phyloP scores from a whole-genome alignment of 164 flowering plant genomes.

The Malania oleifera region DNA sequence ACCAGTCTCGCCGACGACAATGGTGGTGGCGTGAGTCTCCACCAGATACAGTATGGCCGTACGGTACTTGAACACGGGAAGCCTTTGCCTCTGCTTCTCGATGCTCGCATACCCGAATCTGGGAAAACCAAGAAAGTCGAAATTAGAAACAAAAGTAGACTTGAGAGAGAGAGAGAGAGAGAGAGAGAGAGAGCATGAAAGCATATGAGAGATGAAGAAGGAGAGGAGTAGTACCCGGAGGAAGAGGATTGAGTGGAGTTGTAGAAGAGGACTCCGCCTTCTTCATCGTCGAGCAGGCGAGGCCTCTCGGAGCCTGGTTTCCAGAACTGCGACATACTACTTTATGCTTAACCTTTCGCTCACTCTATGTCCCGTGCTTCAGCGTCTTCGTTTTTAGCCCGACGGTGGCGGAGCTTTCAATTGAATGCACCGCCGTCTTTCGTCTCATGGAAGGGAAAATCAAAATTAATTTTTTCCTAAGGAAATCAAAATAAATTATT shows the following conservation, averaged over 20 bases:
- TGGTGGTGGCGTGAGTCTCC: conserved; percentile 79
- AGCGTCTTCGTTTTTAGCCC: no score
- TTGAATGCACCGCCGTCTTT: no score
- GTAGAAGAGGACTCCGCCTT: conserved; percentile 78
- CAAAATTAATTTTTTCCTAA: no score
- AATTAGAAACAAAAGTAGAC: neutral
- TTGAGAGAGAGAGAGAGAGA: neutral
- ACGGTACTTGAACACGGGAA: conserved; percentile 79
- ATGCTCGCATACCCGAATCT: conserved; percentile 56
- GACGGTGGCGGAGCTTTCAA: no score
- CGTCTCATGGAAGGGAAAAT: no score
- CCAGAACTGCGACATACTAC: conserved; percentile 81
- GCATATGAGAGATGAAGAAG: neutral
- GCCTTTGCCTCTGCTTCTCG: conserved; percentile 84
- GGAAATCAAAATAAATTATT: no score
- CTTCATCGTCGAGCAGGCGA: conserved; percentile 82
- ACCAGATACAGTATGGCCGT: conserved; percentile 76
- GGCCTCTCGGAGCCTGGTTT: conserved; percentile 89
- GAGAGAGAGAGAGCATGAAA: neutral
- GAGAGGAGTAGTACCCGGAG: conserved; percentile 45
- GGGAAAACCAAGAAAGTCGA: neutral
- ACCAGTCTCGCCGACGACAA: conserved; percentile 93
- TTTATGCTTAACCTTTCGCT: neutral
- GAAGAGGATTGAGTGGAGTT: conserved; percentile 35
- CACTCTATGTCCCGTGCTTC: neutral